phyloP scores from a whole-genome alignment of 805 yeast genomes.

The Candida glaebosa region DNA sequence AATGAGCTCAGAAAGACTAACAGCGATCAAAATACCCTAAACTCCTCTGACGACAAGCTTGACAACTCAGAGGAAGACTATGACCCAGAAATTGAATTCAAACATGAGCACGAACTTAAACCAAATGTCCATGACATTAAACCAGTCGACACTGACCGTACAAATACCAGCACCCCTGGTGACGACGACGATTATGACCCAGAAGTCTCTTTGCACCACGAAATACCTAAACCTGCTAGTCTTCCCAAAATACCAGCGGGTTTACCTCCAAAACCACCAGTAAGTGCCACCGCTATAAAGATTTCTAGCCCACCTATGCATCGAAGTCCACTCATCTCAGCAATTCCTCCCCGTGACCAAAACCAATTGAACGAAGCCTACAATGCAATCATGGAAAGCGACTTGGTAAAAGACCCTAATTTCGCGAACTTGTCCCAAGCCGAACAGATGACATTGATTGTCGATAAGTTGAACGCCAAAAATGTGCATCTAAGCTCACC shows the following conservation, averaged over 20 bases:
- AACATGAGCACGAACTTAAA: slow-evolving; percentile 1
- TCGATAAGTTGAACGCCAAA: slow-evolving; percentile 37
- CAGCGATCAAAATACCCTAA: neutral
- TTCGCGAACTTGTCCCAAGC: slow-evolving; percentile 33
- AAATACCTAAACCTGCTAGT: slow-evolving; percentile 1
- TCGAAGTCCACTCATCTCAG: slow-evolving; percentile 5
- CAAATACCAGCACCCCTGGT: slow-evolving; percentile 17
- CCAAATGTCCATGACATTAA: slow-evolving; percentile 3
- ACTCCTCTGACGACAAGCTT: neutral
- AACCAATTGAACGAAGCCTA: slow-evolving; percentile 28
- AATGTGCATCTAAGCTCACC: slow-evolving; percentile 23
- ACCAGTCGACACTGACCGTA: slow-evolving; percentile 5
- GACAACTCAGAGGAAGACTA: slow-evolving; percentile 10
- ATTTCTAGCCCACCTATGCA: neutral
- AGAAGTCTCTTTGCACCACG: slow-evolving; percentile 13
- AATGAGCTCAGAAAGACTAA: slow-evolving; percentile 9
- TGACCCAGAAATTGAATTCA: slow-evolving; percentile 8
- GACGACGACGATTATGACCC: slow-evolving; percentile 31
- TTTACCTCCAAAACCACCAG: slow-evolving; percentile 29
- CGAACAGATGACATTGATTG: slow-evolving; percentile 29
- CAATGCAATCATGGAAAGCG: slow-evolving; percentile 35
- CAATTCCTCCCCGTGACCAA: slow-evolving; percentile 11
- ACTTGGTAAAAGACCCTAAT: slow-evolving; percentile 29
- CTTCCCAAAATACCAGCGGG: slow-evolving; percentile 14
- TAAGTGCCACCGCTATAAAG: slow-evolving; percentile 10